Conservation (phyloP, 75 land plant species). For the Picea sitchensis region DNA sequence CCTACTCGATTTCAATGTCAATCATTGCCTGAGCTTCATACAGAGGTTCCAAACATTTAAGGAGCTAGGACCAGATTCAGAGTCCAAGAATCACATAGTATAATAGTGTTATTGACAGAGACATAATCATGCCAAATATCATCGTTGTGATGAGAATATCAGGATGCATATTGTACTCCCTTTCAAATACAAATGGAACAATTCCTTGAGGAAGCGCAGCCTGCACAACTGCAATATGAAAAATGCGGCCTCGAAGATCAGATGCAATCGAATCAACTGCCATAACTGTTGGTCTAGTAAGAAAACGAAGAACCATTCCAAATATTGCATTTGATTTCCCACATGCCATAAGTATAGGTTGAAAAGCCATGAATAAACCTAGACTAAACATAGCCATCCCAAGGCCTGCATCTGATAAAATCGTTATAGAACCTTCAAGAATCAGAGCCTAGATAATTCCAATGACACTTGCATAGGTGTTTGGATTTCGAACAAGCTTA, state of each 20-base stretch:
- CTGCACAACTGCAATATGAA: constrained; percentile 69
- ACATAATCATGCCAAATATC: constrained; percentile 71
- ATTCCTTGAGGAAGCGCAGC: constrained; percentile 61
- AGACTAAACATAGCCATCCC: constrained; percentile 75
- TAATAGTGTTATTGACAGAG: constrained; percentile 68
- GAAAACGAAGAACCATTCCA: constrained; percentile 68
- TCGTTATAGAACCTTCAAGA: constrained; percentile 37
- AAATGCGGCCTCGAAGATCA: constrained; percentile 56
- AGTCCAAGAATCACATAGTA: constrained; percentile 65
- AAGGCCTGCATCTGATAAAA: constrained; percentile 62
- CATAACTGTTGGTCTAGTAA: constrained; percentile 74
- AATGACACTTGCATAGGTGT: no score
- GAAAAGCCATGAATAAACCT: constrained; percentile 75
- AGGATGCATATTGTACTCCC: constrained; percentile 53
- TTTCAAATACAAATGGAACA: constrained; percentile 52
- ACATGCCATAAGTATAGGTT: constrained; percentile 59
- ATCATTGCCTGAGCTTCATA: background rate
- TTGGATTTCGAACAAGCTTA: constrained; percentile 3
- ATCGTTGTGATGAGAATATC: constrained; percentile 53
- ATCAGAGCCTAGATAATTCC: background rate
- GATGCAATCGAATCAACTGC: constrained; percentile 64
- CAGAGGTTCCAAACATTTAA: background rate
- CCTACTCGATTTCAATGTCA: no score
- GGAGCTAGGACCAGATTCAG: background rate
- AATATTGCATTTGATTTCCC: constrained; percentile 43